phyloP scores from a whole-genome alignment of 2,329 filamentous ascomycete species.

The Calonectria ilicicola region DNA sequence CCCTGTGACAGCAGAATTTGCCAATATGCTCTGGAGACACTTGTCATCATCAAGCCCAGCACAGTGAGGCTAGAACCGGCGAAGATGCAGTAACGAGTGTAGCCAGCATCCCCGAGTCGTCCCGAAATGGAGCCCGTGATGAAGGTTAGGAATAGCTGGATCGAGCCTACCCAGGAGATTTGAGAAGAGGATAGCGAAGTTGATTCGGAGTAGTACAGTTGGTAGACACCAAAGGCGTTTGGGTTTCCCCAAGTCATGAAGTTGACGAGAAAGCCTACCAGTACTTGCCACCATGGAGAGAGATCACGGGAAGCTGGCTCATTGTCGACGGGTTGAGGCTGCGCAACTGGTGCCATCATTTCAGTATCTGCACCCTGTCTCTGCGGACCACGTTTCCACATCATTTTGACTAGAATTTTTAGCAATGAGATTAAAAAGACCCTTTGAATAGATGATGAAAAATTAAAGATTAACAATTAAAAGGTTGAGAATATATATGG shows the following conservation, averaged over 20 bases:
- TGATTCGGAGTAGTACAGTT: background rate
- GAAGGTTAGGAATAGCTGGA: background rate
- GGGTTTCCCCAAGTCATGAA: constrained; percentile 7
- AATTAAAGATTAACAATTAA: no score
- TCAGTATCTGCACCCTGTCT: background rate
- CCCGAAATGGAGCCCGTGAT: background rate
- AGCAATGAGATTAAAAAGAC: no score
- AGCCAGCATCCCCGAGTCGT: constrained; percentile 1
- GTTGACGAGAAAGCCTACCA: background rate
- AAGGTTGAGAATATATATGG: no score
- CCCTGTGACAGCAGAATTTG: constrained; percentile 9
- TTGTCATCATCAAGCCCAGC: background rate
- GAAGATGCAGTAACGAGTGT: background rate
- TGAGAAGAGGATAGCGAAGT: background rate
- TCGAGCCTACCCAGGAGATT: constrained; percentile 13
- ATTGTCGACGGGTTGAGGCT: background rate
- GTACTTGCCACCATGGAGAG: background rate
- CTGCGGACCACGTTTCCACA: background rate
- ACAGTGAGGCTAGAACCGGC: background rate
- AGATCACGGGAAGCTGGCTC: background rate
- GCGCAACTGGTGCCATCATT: background rate
- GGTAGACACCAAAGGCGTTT: constrained; percentile 3
- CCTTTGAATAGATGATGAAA: no score
- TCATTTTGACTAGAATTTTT: background rate
- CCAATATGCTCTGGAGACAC: background rate